These are phyloP conservation scores for Buxus sempervirens DNA, from an alignment of 164 flowering plant genomes.

Conservation along the genomic window DNA sequence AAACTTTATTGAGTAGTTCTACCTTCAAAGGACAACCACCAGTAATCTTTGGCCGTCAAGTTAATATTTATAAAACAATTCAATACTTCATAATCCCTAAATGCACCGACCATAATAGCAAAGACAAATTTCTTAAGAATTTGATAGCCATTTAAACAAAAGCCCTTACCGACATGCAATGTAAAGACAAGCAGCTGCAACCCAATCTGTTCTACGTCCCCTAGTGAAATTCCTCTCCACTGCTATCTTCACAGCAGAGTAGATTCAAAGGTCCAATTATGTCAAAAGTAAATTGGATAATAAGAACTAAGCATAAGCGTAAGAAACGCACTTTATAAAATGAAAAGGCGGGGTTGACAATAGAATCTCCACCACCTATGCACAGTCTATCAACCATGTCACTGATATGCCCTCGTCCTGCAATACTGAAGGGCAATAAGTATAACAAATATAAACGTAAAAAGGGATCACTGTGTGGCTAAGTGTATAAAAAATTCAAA, in stretches of 20 bases:
- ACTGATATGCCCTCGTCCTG: slow-evolving; percentile 47
- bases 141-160: neutral
- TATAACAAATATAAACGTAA: neutral
- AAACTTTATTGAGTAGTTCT: no score
- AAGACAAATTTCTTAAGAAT: neutral
- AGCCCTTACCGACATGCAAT: slow-evolving; percentile 74
- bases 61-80: no score
- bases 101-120: neutral
- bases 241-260: slow-evolving; percentile 54
- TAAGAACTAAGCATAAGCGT: slow-evolving; percentile 1
- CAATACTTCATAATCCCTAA: neutral
- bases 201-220: slow-evolving; percentile 70
- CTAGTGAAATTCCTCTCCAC: slow-evolving; percentile 69
- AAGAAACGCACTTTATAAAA: slow-evolving; percentile 45
- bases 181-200: slow-evolving; percentile 84
- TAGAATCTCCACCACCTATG: slow-evolving; percentile 42
- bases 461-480: neutral
- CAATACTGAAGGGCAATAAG: slow-evolving; percentile 10
- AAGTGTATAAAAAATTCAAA: neutral
- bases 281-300: neutral
- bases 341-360: slow-evolving; percentile 34
- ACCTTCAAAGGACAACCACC: no score
- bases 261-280: slow-evolving; percentile 6
- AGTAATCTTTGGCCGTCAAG: no score
- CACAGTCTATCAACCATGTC: slow-evolving; percentile 30